Conservation (phyloP, 345 rosid species). For the Gossypium sturtianum region DNA sequence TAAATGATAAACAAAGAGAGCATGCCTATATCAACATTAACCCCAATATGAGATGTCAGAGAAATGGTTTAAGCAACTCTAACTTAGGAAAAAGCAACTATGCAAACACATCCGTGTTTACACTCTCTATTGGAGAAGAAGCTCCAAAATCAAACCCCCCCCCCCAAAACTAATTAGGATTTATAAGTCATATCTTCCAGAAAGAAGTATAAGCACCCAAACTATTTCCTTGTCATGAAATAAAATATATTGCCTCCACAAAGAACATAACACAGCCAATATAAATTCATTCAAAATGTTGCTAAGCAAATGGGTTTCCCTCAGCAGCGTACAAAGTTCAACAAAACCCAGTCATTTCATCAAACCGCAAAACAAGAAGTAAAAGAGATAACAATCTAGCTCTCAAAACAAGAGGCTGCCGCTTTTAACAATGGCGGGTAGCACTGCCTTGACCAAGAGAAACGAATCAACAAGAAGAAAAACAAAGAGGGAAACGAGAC, state of each 20-base stretch:
- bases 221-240: not conserved
- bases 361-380: not conserved
- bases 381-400: not conserved
- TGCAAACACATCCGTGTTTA: not conserved
- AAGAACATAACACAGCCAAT: not conserved
- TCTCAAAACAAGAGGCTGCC: not conserved
- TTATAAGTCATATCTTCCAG: not conserved
- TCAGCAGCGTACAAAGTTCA: not conserved
- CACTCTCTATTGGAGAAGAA: not conserved
- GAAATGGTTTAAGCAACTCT: slow-evolving; percentile 3
- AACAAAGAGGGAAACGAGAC: not conserved
- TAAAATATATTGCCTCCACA: not conserved
- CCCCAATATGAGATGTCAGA: not conserved
- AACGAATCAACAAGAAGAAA: not conserved
- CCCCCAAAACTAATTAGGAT: not conserved
- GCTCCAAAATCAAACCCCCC: not conserved
- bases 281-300: not conserved
- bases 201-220: not conserved
- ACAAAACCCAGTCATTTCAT: not conserved
- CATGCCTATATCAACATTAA: not conserved
- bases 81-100: not conserved
- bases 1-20: no score
- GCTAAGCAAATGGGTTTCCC: not conserved
- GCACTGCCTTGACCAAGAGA: not conserved
- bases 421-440: not conserved